Conservation (phyloP, 805 yeast genomes). For the Ogataea nonfermentans region DNA sequence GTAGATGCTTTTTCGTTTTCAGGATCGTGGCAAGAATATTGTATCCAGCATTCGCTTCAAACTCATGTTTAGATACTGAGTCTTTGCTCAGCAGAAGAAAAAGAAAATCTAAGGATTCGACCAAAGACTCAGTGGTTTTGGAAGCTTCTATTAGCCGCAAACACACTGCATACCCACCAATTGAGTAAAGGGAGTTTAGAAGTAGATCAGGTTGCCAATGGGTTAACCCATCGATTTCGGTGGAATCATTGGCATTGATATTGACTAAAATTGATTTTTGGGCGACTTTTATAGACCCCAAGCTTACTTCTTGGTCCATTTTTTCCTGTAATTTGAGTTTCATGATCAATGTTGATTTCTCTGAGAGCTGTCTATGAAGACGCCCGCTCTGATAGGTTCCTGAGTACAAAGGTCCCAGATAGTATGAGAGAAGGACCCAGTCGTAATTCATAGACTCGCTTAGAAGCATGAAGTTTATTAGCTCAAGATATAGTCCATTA, state of each 20-base stretch:
- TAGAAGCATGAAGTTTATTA: slow-evolving; percentile 39
- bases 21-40: slow-evolving; percentile 54
- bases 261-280: slow-evolving; percentile 17
- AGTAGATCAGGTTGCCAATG: slow-evolving; percentile 20
- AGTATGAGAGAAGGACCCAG: slow-evolving; percentile 51
- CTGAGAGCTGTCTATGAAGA: slow-evolving; percentile 40
- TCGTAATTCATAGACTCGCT: slow-evolving; percentile 39
- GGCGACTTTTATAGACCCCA: not conserved
- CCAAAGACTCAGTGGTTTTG: slow-evolving; percentile 34
- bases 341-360: slow-evolving; percentile 30
- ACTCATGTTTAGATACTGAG: slow-evolving; percentile 53
- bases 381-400: slow-evolving; percentile 41
- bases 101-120: slow-evolving; percentile 39
- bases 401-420: slow-evolving; percentile 50
- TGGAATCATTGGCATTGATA: slow-evolving; percentile 18
- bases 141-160: slow-evolving; percentile 47
- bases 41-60: slow-evolving; percentile 61
- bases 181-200: slow-evolving; percentile 32
- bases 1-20: slow-evolving; percentile 41
- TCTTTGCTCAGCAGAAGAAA: slow-evolving; percentile 44
- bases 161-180: slow-evolving; percentile 53
- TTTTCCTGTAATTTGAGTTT: slow-evolving; percentile 21
- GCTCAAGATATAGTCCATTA: slow-evolving; percentile 25
- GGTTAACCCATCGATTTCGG: not conserved
- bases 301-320: not conserved